Conservation (phyloP, 2,329 filamentous ascomycete species). For the Rutstroemia sp. region DNA sequence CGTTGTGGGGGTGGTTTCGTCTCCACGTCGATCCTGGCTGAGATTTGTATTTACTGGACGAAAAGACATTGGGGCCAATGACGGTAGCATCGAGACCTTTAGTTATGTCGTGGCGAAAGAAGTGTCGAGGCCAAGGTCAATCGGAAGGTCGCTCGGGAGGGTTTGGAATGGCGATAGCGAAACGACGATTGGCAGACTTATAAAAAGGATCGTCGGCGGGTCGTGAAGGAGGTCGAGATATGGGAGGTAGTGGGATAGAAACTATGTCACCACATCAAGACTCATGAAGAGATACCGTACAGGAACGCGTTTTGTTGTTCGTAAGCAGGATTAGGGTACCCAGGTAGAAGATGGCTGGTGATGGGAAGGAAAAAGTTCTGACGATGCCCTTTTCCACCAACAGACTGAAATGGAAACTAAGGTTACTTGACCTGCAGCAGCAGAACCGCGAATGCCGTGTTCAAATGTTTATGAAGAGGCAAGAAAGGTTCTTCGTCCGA, state of each 20-base stretch:
- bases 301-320: not conserved
- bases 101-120: conserved; percentile 20
- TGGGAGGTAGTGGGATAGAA: not conserved
- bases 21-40: conserved; percentile 35
- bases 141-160: not conserved
- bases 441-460: conserved; percentile 1
- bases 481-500: not conserved
- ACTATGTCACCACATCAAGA: conserved; percentile 9
- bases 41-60: conserved; percentile 52
- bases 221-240: not conserved
- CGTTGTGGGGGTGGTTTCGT: conserved; percentile 49
- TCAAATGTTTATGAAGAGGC: not conserved
- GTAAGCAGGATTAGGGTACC: conserved; percentile 9
- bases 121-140: conserved; percentile 1
- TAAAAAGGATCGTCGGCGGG: not conserved
- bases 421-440: conserved; percentile 15
- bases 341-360: conserved; percentile 22
- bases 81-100: conserved; percentile 36
- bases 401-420: conserved; percentile 8
- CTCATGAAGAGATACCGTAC: too few relatives aligned
- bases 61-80: conserved; percentile 35
- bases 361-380: conserved; percentile 10
- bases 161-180: not conserved
- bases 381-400: conserved; percentile 10
- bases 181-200: not conserved